A percentile compares a stretch with the other conserved stretches of the same genome.
Conservation (phyloP, 1,284 basidiomycete genomes). For the Trametes polyzona region DNA sequence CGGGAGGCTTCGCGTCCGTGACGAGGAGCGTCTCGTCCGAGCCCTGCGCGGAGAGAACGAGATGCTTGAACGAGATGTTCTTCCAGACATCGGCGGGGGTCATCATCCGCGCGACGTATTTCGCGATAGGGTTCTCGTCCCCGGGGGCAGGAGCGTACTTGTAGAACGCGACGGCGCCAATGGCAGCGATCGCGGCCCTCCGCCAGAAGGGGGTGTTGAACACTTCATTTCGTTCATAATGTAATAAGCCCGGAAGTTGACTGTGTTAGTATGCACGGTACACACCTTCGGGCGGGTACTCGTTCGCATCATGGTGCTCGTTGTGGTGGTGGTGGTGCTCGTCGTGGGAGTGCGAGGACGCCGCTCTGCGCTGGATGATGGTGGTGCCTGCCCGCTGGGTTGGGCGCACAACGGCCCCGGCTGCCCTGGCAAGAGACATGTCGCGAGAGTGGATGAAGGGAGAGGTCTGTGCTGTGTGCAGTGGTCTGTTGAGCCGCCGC, state of each 20-base stretch:
- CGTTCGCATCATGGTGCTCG: slow-evolving; percentile 44
- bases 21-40: slow-evolving; percentile 51
- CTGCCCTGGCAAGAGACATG: slow-evolving; percentile 44
- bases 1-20: slow-evolving; percentile 53
- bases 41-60: slow-evolving; percentile 49
- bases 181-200: slow-evolving; percentile 51
- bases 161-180: slow-evolving; percentile 57
- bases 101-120: slow-evolving; percentile 60
- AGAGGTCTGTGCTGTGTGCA: slow-evolving; percentile 1
- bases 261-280: no score
- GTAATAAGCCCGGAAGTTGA: background rate
- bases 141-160: slow-evolving; percentile 66
- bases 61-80: slow-evolving; percentile 56
- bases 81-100: slow-evolving; percentile 56
- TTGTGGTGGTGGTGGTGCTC: slow-evolving; percentile 41
- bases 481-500: background rate
- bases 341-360: slow-evolving; percentile 42
- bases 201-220: slow-evolving; percentile 69
- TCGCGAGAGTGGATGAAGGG: slow-evolving; percentile 10
- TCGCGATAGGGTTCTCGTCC: slow-evolving; percentile 63
- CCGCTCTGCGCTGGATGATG: slow-evolving; percentile 41
- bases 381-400: slow-evolving; percentile 29
- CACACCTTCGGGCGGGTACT: slow-evolving; percentile 65
- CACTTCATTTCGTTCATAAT: slow-evolving; percentile 36
- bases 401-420: slow-evolving; percentile 34